These are phyloP conservation scores for Botryosphaeria dothidea DNA, from an alignment of 2,329 filamentous ascomycete species.

Conservation along the genomic window DNA sequence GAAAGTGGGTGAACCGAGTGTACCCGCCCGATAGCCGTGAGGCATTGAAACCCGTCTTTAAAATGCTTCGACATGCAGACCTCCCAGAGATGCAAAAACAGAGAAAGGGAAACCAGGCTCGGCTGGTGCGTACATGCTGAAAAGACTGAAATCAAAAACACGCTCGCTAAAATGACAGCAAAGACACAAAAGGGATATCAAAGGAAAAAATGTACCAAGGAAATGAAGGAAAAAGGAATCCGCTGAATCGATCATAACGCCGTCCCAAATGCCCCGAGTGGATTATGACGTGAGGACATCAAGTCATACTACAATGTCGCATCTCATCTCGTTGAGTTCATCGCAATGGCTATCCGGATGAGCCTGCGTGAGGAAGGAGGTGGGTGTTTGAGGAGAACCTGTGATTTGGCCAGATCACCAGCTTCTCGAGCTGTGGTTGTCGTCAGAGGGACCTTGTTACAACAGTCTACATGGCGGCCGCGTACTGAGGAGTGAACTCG, in stretches of 20 bases:
- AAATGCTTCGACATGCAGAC: constrained; percentile 47
- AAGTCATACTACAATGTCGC: constrained; percentile 45
- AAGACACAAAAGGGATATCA: constrained; percentile 47
- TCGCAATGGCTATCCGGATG: constrained; percentile 42
- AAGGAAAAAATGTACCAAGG: constrained; percentile 37
- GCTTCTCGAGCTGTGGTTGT: constrained; percentile 22
- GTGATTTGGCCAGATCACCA: constrained; percentile 47
- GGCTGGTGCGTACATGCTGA: constrained; percentile 33
- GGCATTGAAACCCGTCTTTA: constrained; percentile 41
- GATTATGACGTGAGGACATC: constrained; percentile 43
- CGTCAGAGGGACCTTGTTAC: constrained; percentile 39
- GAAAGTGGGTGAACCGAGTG: constrained; percentile 33
- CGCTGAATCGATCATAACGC: constrained; percentile 54
- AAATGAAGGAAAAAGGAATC: constrained; percentile 39
- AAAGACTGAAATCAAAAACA: constrained; percentile 37
- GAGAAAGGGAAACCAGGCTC: constrained; percentile 32
- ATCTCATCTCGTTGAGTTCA: constrained; percentile 35
- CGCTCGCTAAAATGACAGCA: constrained; percentile 47
- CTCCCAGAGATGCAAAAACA: constrained; percentile 45
- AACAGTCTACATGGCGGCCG: constrained; percentile 81
- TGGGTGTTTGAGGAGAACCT: neutral
- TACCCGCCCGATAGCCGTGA: constrained; percentile 46
- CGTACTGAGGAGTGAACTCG: constrained; percentile 72
- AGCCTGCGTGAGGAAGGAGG: constrained; percentile 25
- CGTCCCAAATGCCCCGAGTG: constrained; percentile 50